A percentile compares a stretch with the other conserved stretches of the same genome.
These are phyloP conservation scores for Globisporangium canariense DNA, from an alignment of 352 stramenopile species.

Conservation along the genomic window DNA sequence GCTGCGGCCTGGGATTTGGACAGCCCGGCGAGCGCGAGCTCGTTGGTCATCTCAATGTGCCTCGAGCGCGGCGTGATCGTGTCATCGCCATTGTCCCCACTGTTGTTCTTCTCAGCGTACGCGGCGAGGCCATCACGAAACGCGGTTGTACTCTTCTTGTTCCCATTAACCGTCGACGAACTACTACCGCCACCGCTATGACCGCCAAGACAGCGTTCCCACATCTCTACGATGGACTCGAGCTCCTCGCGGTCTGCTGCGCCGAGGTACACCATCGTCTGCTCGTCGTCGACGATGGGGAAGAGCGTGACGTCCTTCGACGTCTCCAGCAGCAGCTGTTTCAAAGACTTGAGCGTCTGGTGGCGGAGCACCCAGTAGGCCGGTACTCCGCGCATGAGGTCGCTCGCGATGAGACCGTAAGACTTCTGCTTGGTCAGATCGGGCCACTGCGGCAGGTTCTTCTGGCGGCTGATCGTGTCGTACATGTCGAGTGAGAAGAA, in stretches of 20 bases:
- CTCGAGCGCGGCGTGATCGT: slow-evolving; percentile 23
- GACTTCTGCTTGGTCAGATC: slow-evolving; percentile 75
- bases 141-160: not conserved
- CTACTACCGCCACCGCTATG: not conserved
- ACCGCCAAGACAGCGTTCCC: slow-evolving; percentile 41
- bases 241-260: slow-evolving; percentile 60
- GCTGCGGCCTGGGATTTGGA: slow-evolving; percentile 24
- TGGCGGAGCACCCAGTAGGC: slow-evolving; percentile 42
- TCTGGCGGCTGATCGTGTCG: slow-evolving; percentile 77
- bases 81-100: not conserved
- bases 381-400: slow-evolving; percentile 62
- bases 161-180: not conserved
- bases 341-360: slow-evolving; percentile 53
- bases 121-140: not conserved
- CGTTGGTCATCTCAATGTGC: slow-evolving; percentile 18
- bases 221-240: slow-evolving; percentile 53
- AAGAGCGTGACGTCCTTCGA: slow-evolving; percentile 46
- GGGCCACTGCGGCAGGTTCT: slow-evolving; percentile 78
- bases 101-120: slow-evolving; percentile 3
- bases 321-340: slow-evolving; percentile 35
- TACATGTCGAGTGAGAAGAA: slow-evolving; percentile 83
- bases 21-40: slow-evolving; percentile 25
- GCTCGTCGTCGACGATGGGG: slow-evolving; percentile 62
- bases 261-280: slow-evolving; percentile 62
- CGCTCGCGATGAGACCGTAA: slow-evolving; percentile 62